These are phyloP conservation scores for Colletotrichum neosansevieriae DNA, from an alignment of 2,329 filamentous ascomycete species.

Conservation along the genomic window DNA sequence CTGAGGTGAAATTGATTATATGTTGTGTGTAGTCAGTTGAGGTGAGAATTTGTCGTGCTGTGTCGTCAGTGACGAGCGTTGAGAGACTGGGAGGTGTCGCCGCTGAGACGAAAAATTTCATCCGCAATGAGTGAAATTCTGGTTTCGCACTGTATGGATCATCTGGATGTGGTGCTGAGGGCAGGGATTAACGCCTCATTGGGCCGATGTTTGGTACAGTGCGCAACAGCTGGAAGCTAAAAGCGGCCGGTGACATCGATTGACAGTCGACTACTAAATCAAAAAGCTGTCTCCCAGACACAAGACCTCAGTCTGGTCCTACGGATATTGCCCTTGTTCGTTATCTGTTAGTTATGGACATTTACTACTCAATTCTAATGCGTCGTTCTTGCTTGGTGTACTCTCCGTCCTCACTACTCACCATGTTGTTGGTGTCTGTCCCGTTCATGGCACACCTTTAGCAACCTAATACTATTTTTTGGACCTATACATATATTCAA, in stretches of 20 bases:
- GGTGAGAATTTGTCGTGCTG: neutral
- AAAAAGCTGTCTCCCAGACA: neutral
- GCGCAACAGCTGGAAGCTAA: neutral
- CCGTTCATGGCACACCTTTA: no score
- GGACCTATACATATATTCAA: no score
- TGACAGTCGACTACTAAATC: neutral
- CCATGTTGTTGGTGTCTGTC: no score
- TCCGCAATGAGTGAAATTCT: neutral
- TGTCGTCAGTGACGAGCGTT: slow-evolving; percentile 14
- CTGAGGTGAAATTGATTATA: neutral
- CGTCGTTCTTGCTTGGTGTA: no score
- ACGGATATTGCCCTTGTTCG: no score
- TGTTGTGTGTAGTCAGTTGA: no score
- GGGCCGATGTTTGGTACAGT: slow-evolving; percentile 15
- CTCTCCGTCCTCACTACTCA: no score
- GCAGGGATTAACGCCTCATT: neutral
- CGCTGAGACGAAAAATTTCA: slow-evolving; percentile 33
- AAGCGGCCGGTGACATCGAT: slow-evolving; percentile 7
- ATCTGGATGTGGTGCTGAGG: neutral
- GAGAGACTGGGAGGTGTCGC: slow-evolving; percentile 13
- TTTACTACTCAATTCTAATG: no score
- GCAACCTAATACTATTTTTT: no score
- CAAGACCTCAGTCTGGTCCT: no score
- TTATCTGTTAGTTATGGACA: no score
- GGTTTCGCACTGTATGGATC: slow-evolving; percentile 28